Percentiles rank a stretch among this genome's conserved stretches.
These are phyloP conservation scores for Vitis labrusca DNA, from an alignment of 164 flowering plant genomes.

Conservation along the genomic window DNA sequence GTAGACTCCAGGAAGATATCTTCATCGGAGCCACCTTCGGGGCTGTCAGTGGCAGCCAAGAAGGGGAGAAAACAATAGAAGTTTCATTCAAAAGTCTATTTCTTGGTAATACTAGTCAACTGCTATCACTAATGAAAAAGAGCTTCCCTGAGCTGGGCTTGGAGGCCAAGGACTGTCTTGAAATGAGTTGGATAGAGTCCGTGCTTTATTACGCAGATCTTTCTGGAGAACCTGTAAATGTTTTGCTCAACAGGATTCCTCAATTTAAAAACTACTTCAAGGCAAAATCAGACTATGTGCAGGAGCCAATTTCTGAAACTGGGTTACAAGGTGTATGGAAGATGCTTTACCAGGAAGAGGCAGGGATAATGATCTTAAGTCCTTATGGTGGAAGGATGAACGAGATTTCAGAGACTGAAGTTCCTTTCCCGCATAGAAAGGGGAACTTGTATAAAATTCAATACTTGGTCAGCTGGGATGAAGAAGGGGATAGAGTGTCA, in stretches of 20 bases:
- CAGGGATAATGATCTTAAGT: conserved; percentile 13
- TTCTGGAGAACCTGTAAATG: background rate
- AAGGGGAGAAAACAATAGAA: background rate
- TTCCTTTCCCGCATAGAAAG: conserved; percentile 30
- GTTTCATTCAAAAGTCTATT: background rate
- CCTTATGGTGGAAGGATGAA: conserved; percentile 35
- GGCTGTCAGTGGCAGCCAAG: conserved; percentile 1
- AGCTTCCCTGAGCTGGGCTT: conserved; percentile 8
- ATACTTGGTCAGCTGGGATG: conserved; percentile 7
- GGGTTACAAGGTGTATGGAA: conserved; percentile 22
- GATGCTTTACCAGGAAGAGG: conserved; percentile 17
- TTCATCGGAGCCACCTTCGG: background rate
- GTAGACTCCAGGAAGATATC: conserved; percentile 2
- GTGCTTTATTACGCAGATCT: background rate
- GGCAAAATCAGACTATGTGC: conserved; percentile 31
- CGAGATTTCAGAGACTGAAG: conserved; percentile 19
- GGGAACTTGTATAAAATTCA: conserved; percentile 20
- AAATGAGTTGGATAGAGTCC: conserved; percentile 9
- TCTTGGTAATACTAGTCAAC: background rate
- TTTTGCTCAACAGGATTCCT: background rate
- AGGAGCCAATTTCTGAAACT: conserved; percentile 15
- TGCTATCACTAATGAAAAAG: background rate
- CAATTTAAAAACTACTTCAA: conserved; percentile 15
- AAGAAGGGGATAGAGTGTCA: background rate
- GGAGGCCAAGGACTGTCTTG: background rate